phyloP scores from a whole-genome alignment of 2,329 filamentous ascomycete genomes.

The Sclerotinia sclerotiorum region DNA sequence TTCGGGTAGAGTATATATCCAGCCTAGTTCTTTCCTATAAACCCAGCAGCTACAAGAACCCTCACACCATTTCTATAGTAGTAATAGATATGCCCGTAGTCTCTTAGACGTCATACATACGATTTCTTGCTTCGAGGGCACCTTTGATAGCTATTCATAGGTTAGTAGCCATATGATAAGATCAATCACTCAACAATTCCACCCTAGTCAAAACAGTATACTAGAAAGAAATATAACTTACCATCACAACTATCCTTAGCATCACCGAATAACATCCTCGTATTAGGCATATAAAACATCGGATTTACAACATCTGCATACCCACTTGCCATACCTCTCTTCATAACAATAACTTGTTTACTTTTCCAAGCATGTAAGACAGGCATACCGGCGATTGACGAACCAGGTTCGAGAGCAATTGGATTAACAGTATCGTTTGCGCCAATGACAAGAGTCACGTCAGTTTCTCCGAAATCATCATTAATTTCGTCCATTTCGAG shows the following conservation, averaged over 20 bases:
- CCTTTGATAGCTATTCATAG: conserved; percentile 29
- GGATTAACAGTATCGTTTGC: conserved; percentile 94
- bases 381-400: conserved; percentile 87
- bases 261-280: conserved; percentile 90
- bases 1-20: background rate
- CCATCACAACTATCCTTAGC: conserved; percentile 81
- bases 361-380: conserved; percentile 92
- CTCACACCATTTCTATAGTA: accelerated
- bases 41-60: background rate
- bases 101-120: conserved; percentile 33
- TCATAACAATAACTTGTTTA: conserved; percentile 92
- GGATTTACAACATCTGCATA: conserved; percentile 92
- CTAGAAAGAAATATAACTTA: conserved; percentile 40
- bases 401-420: conserved; percentile 79
- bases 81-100: background rate
- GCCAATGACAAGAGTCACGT: conserved; percentile 84
- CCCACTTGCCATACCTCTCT: conserved; percentile 82
- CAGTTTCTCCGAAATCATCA: conserved; percentile 83
- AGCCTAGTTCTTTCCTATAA: background rate
- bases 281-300: conserved; percentile 89
- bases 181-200: conserved; percentile 42
- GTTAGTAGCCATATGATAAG: conserved; percentile 48
- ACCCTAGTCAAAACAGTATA: background rate
- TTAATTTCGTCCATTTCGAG: conserved; percentile 97
- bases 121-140: conserved; percentile 31